Evolutionary conservation across 2,329 filamentous ascomycete species (phyloP).

Genomic region (Penicillium vulpinum): DNA sequence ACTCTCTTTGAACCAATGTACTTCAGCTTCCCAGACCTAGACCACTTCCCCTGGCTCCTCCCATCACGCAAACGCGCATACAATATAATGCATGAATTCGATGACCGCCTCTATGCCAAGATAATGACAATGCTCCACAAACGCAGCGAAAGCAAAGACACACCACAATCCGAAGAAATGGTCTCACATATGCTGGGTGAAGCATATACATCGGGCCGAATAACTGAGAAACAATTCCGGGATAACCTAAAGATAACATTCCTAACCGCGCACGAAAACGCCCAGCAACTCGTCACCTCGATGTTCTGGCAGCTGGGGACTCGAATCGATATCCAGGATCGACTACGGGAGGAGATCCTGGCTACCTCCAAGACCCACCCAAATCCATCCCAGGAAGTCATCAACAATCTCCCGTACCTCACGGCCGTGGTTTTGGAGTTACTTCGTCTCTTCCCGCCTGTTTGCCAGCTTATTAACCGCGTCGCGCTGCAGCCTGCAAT

Average conservation of each 20-base stretch:
- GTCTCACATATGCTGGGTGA: conserved; percentile 25
- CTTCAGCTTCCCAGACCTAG: conserved; percentile 30
- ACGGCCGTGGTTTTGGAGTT: conserved; percentile 49
- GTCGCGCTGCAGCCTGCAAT: conserved; percentile 32
- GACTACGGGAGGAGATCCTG: conserved; percentile 34
- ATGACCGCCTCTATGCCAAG: conserved; percentile 16
- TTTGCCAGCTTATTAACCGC: conserved; percentile 53
- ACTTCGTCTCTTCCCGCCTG: conserved; percentile 52
- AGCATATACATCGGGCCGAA: conserved; percentile 25
- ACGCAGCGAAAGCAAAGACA: background rate
- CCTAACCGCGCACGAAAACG: conserved; percentile 47
- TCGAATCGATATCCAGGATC: conserved; percentile 33
- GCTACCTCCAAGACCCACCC: background rate
- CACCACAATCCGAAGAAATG: conserved; percentile 12
- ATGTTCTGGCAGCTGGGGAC: conserved; percentile 41
- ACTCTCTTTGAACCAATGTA: conserved; percentile 29
- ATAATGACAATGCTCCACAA: conserved; percentile 9
- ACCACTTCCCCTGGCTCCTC: conserved; percentile 24
- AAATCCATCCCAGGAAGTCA: conserved; percentile 22
- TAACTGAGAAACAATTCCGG: conserved; percentile 41
- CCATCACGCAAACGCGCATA: conserved; percentile 22
- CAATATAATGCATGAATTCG: conserved; percentile 29
- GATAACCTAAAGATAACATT: conserved; percentile 46
- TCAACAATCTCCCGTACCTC: conserved; percentile 45
- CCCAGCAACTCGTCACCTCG: conserved; percentile 41